Evolutionary conservation across 352 stramenopile species (phyloP).

Genomic region (Globisporangium viniferum): DNA sequence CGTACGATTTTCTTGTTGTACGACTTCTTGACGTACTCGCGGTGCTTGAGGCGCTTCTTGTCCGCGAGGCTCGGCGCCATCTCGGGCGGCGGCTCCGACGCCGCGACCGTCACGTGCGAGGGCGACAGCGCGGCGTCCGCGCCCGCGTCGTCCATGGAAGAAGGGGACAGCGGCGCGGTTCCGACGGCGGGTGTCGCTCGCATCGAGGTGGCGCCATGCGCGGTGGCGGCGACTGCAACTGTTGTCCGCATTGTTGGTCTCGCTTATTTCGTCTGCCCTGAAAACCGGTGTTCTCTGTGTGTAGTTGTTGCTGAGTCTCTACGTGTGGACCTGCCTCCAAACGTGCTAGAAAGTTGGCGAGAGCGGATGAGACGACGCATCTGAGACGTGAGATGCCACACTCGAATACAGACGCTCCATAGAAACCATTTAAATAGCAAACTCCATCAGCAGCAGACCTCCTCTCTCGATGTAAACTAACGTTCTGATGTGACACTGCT

Average conservation of each 20-base stretch:
- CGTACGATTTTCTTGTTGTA: conserved; percentile 64
- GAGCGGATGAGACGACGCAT: background rate
- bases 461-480: too few relatives aligned
- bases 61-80: conserved; percentile 24
- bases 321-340: too few relatives aligned
- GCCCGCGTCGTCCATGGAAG: background rate
- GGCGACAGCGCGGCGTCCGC: background rate
- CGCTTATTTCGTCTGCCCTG: background rate
- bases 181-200: too few relatives aligned
- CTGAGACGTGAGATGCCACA: background rate
- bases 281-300: too few relatives aligned
- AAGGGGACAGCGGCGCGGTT: background rate
- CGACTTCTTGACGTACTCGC: conserved; percentile 66
- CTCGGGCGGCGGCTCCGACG: background rate
- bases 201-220: too few relatives aligned
- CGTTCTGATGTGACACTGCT: background rate
- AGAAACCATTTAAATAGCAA: too few relatives aligned
- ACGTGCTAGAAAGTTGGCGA: too few relatives aligned
- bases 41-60: conserved; percentile 57
- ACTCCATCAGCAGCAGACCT: too few relatives aligned
- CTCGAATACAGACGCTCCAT: too few relatives aligned
- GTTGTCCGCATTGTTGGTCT: background rate
- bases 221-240: too few relatives aligned
- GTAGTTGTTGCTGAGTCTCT: too few relatives aligned
- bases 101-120: background rate